Evolutionary conservation across 2,329 filamentous ascomycete species (phyloP).

Genomic region (Aspergillus calidoustus): DNA sequence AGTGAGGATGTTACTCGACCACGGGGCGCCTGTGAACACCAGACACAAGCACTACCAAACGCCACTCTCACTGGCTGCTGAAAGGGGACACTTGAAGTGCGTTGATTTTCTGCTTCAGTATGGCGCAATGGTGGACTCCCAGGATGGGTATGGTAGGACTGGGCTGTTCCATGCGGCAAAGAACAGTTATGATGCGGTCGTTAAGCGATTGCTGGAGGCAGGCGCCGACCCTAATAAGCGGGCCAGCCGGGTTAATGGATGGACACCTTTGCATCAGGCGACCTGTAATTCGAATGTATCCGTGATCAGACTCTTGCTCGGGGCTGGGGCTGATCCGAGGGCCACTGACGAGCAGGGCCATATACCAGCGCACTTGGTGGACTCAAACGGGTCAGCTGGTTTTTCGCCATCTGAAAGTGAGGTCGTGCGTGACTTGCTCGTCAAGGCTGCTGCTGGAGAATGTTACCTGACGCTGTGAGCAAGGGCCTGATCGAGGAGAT

Average conservation of each 20-base stretch:
- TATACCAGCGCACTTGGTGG: background rate
- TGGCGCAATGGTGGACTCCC: background rate
- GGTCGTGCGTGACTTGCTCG: too few species aligned
- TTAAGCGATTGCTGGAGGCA: background rate
- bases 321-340: background rate
- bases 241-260: background rate
- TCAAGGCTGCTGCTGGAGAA: background rate
- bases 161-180: background rate
- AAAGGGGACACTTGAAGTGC: background rate
- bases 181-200: background rate
- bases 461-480: too few species aligned
- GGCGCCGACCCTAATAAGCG: background rate
- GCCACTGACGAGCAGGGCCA: background rate
- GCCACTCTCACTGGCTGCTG: background rate
- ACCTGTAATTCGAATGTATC: background rate
- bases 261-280: background rate
- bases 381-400: background rate
- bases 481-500: background rate
- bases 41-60: background rate
- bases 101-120: background rate
- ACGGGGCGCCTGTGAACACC: background rate
- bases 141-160: background rate
- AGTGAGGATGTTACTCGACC: background rate
- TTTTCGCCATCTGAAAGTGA: too few species aligned
- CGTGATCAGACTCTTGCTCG: background rate